These are phyloP conservation scores for Tolypocladium sp. DNA, from an alignment of 2,329 filamentous ascomycete genomes.

Conservation along the genomic window DNA sequence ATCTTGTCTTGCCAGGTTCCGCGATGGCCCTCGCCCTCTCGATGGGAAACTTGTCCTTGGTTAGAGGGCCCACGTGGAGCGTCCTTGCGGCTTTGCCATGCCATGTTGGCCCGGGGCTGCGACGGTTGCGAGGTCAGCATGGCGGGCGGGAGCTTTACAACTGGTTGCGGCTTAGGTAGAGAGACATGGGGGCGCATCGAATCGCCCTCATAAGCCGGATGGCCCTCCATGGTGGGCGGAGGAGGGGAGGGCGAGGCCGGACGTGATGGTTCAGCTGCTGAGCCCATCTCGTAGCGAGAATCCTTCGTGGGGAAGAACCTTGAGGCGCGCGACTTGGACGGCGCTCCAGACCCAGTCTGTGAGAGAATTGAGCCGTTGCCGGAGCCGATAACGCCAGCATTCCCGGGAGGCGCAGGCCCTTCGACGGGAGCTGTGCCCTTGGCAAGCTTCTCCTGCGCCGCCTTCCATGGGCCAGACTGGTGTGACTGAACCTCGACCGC, in stretches of 20 bases:
- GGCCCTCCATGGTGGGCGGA: conserved; percentile 59
- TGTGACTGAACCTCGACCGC: conserved; percentile 18
- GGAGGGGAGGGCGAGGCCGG: conserved; percentile 58
- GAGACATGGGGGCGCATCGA: conserved; percentile 56
- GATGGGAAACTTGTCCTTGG: conserved; percentile 7
- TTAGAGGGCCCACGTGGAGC: conserved; percentile 12
- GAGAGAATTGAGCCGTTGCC: conserved; percentile 15
- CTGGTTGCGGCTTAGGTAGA: conserved; percentile 59
- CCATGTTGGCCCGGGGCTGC: conserved; percentile 15
- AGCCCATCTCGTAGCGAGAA: conserved; percentile 29
- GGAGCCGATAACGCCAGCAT: conserved; percentile 18
- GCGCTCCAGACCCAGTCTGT: conserved; percentile 17
- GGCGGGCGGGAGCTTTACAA: conserved; percentile 71
- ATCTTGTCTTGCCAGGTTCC: conserved; percentile 73
- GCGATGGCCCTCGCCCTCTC: conserved; percentile 26
- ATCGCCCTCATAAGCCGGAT: conserved; percentile 65
- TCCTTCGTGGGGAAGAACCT: conserved; percentile 54
- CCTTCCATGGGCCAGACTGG: conserved; percentile 18
- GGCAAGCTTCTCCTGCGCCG: conserved; percentile 15
- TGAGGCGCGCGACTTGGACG: conserved; percentile 42
- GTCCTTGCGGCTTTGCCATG: conserved; percentile 29
- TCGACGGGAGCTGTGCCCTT: conserved; percentile 9
- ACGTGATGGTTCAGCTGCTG: conserved; percentile 27
- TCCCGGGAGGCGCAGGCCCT: conserved; percentile 11
- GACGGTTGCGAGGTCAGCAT: conserved; percentile 13